Conservation (phyloP, 2,329 filamentous ascomycete species). For the Pyricularia pennisetigena region DNA sequence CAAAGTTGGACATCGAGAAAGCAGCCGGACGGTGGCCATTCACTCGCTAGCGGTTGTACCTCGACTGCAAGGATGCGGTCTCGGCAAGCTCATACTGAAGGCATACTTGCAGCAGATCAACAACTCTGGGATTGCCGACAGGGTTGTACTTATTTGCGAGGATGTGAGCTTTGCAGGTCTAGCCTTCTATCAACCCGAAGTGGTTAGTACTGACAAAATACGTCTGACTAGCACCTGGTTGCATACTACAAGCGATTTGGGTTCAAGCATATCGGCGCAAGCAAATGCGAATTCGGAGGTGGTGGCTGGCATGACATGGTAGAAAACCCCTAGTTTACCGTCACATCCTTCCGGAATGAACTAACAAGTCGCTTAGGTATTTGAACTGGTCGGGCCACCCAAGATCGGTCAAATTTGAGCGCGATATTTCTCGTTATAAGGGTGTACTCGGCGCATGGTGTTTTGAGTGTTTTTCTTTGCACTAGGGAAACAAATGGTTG, state of each 20-base stretch:
- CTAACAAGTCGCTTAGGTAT: conserved; percentile 9
- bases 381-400: conserved; percentile 13
- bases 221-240: conserved; percentile 46
- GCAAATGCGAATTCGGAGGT: conserved; percentile 62
- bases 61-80: conserved; percentile 60
- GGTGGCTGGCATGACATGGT: conserved; percentile 82
- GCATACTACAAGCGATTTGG: conserved; percentile 69
- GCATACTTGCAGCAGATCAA: conserved; percentile 71
- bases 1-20: conserved; percentile 58
- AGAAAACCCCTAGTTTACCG: conserved; percentile 9
- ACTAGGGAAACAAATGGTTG: too few relatives aligned
- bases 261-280: conserved; percentile 59
- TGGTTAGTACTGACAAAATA: background rate
- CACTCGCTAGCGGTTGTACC: conserved; percentile 78
- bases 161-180: conserved; percentile 31
- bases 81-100: conserved; percentile 65
- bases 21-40: conserved; percentile 65
- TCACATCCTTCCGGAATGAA: background rate
- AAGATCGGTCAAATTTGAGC: conserved; percentile 7
- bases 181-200: background rate
- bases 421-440: background rate
- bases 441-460: background rate
- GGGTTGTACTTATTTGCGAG: conserved; percentile 68
- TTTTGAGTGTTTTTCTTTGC: background rate
- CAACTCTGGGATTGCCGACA: conserved; percentile 57